A percentile compares a stretch with the other conserved stretches of the same genome.
Conservation (phyloP, 2,329 filamentous ascomycete genomes). For the Lecanosticta acicola region DNA sequence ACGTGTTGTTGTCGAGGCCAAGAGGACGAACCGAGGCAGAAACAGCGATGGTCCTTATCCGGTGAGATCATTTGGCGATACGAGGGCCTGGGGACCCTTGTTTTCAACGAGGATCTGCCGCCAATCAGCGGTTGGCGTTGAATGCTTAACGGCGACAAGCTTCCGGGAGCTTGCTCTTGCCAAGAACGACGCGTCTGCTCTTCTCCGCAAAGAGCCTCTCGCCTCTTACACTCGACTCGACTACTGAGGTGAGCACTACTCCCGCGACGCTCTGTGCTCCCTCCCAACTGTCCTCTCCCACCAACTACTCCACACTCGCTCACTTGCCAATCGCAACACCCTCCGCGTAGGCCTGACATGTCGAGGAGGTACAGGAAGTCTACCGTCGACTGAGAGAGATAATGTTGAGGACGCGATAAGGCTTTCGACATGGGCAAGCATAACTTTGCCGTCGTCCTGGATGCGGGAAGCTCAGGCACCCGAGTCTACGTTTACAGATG, state of each 20-base stretch:
- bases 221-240: too few relatives aligned
- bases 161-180: too few relatives aligned
- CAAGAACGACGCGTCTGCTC: too few relatives aligned
- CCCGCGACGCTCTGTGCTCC: too few relatives aligned
- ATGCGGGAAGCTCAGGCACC: constrained; percentile 95
- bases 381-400: background rate
- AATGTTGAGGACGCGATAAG: background rate
- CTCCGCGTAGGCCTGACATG: background rate
- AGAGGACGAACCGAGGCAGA: background rate
- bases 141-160: too few relatives aligned
- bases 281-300: too few relatives aligned
- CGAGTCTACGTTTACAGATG: constrained; percentile 92
- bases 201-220: too few relatives aligned
- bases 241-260: too few relatives aligned
- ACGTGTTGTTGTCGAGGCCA: background rate
- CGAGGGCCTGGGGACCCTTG: too few relatives aligned
- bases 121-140: too few relatives aligned
- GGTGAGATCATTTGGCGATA: too few relatives aligned
- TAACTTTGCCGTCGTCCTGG: constrained; percentile 85
- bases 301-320: background rate
- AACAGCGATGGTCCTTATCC: background rate
- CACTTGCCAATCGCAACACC: background rate
- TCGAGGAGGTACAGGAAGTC: background rate
- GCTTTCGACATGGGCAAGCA: constrained; percentile 26
- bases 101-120: too few relatives aligned